A percentile compares a stretch with the other conserved stretches of the same genome.
Evolutionary conservation across 2,329 filamentous ascomycete genomes (phyloP).

Genomic region (Orbilia brochopaga): DNA sequence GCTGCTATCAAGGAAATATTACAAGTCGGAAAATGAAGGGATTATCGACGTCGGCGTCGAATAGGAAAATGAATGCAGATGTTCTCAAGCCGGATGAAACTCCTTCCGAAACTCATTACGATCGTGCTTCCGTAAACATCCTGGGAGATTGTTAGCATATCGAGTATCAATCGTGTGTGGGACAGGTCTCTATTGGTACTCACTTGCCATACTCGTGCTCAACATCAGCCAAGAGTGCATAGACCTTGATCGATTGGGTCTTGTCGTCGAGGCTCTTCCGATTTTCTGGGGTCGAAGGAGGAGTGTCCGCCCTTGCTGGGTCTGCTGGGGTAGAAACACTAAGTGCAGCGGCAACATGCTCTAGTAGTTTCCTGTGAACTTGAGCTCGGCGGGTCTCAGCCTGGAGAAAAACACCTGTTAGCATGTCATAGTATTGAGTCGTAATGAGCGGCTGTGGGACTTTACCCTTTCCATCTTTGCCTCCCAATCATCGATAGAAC

Average conservation of each 20-base stretch:
- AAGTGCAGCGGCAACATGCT: slow-evolving; percentile 77
- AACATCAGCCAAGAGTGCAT: slow-evolving; percentile 70
- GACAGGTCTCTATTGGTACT: slow-evolving; percentile 14
- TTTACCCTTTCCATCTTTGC: slow-evolving; percentile 69
- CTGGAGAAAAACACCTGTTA: slow-evolving; percentile 56
- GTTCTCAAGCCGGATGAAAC: not conserved
- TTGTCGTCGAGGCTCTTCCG: slow-evolving; percentile 54
- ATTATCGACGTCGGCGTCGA: slow-evolving; percentile 3
- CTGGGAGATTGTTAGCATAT: slow-evolving; percentile 24
- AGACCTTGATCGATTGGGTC: slow-evolving; percentile 60
- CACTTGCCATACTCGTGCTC: slow-evolving; percentile 64
- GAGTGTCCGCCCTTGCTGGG: slow-evolving; percentile 56
- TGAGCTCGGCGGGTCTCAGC: slow-evolving; percentile 77
- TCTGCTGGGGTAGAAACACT: slow-evolving; percentile 59
- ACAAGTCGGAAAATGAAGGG: slow-evolving; percentile 25
- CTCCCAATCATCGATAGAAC: slow-evolving; percentile 80
- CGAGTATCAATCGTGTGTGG: slow-evolving; percentile 8
- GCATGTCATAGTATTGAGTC: not conserved
- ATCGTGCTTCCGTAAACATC: slow-evolving; percentile 46
- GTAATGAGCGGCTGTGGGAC: not conserved
- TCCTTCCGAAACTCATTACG: slow-evolving; percentile 14
- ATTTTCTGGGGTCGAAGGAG: slow-evolving; percentile 67
- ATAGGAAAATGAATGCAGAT: slow-evolving; percentile 15
- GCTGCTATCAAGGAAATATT: slow-evolving; percentile 21
- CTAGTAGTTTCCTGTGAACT: slow-evolving; percentile 78